These are phyloP conservation scores for Pseudocercospora crystallina DNA, from an alignment of 2,329 filamentous ascomycete species.

Conservation along the genomic window DNA sequence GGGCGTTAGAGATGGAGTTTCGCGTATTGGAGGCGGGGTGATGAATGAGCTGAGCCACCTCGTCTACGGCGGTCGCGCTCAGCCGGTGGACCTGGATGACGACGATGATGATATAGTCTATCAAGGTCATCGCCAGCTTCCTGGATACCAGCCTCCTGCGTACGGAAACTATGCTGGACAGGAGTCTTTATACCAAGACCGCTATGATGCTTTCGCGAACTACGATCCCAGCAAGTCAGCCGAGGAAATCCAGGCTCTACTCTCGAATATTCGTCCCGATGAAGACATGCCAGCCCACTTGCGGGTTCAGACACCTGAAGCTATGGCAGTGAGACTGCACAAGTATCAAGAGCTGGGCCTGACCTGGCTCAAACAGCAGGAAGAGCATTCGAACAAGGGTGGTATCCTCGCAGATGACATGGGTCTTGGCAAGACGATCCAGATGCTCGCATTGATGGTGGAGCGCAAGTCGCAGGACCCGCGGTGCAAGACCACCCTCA, in stretches of 20 bases:
- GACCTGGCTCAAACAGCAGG: constrained; percentile 73
- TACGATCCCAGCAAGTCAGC: constrained; percentile 53
- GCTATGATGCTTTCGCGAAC: constrained; percentile 26
- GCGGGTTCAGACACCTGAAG: constrained; percentile 67
- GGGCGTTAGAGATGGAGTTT: not conserved
- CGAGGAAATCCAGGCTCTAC: constrained; percentile 68
- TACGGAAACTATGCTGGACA: constrained; percentile 25
- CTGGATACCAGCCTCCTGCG: constrained; percentile 16
- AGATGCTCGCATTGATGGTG: constrained; percentile 75
- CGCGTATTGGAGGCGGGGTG: no score
- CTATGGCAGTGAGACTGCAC: constrained; percentile 68
- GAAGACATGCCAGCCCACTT: constrained; percentile 53
- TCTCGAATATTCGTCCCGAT: constrained; percentile 73
- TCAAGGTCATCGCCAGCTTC: constrained; percentile 22
- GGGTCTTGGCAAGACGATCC: constrained; percentile 83
- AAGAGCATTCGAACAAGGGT: constrained; percentile 69
- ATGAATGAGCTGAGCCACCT: constrained; percentile 21
- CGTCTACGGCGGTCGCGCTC: constrained; percentile 18
- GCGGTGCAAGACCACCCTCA: constrained; percentile 71
- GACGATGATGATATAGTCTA: constrained; percentile 30
- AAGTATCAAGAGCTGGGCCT: constrained; percentile 79
- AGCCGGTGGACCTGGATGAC: constrained; percentile 18
- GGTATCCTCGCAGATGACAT: constrained; percentile 79
- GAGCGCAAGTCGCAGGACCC: constrained; percentile 61
- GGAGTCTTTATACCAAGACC: constrained; percentile 27